These are phyloP conservation scores for Reutealis trisperma DNA, from an alignment of 345 rosid species.

Conservation along the genomic window DNA sequence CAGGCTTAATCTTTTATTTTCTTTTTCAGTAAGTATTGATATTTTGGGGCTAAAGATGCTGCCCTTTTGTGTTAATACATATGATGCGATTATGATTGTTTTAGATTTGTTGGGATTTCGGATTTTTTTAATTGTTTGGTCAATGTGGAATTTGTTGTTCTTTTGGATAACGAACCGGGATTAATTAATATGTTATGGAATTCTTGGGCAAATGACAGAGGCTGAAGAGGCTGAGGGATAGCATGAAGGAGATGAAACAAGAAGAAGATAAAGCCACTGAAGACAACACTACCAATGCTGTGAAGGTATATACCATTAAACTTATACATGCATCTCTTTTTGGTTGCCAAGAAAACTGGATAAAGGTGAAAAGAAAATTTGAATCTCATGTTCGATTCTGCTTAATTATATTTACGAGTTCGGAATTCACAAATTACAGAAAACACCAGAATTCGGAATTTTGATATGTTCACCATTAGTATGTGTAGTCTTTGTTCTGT, in stretches of 20 bases:
- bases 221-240: conserved; percentile 36
- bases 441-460: neutral
- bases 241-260: conserved; percentile 40
- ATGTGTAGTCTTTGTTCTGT: neutral
- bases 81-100: neutral
- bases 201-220: conserved; percentile 25
- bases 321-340: neutral
- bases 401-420: neutral
- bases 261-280: conserved; percentile 13
- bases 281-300: neutral
- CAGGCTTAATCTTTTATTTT: neutral
- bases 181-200: neutral
- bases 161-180: neutral
- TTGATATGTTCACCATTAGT: neutral
- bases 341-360: conserved; percentile 1
- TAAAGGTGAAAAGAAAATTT: neutral
- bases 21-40: neutral
- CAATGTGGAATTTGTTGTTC: neutral
- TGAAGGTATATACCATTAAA: conserved; percentile 9
- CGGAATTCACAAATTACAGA: neutral
- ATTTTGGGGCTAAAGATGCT: neutral
- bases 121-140: neutral
- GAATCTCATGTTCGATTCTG: neutral
- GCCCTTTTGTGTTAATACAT: neutral
- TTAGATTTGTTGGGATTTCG: neutral